Conservation (phyloP, 768 basidiomycete species). For the Podaxis mareebaensis region DNA sequence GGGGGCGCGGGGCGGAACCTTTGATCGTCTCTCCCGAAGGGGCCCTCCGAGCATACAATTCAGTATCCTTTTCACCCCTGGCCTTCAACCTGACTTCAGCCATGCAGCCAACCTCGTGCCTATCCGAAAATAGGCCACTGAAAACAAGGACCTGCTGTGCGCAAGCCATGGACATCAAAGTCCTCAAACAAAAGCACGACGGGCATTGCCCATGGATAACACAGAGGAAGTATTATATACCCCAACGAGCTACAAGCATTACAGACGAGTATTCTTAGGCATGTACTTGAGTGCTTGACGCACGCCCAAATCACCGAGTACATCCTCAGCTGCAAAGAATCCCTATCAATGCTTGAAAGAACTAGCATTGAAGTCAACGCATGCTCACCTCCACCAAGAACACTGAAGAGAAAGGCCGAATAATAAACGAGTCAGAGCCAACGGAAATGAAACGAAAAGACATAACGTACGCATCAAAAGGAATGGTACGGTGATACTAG, state of each 20-base stretch:
- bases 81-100: conserved; percentile 4
- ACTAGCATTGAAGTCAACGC: background rate
- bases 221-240: too few species aligned
- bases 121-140: conserved; percentile 67
- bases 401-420: background rate
- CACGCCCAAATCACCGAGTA: conserved; percentile 72
- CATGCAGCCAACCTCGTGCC: conserved; percentile 80
- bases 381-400: conserved; percentile 13
- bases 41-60: conserved; percentile 64
- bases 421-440: conserved; percentile 14
- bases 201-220: too few species aligned
- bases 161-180: conserved; percentile 80
- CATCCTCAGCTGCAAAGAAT: conserved; percentile 51
- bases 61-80: background rate
- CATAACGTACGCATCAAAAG: conserved; percentile 52
- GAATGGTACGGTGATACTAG: conserved; percentile 49
- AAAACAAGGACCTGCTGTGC: conserved; percentile 79
- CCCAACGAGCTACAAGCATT: background rate
- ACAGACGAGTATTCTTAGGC: conserved; percentile 49
- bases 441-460: background rate
- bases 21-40: conserved; percentile 87
- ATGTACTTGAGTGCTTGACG: conserved; percentile 71
- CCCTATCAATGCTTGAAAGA: background rate
- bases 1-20: conserved; percentile 39
- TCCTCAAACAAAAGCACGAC: background rate